Conservation (phyloP, 2,329 filamentous ascomycete species). For the Colletotrichum magnum region DNA sequence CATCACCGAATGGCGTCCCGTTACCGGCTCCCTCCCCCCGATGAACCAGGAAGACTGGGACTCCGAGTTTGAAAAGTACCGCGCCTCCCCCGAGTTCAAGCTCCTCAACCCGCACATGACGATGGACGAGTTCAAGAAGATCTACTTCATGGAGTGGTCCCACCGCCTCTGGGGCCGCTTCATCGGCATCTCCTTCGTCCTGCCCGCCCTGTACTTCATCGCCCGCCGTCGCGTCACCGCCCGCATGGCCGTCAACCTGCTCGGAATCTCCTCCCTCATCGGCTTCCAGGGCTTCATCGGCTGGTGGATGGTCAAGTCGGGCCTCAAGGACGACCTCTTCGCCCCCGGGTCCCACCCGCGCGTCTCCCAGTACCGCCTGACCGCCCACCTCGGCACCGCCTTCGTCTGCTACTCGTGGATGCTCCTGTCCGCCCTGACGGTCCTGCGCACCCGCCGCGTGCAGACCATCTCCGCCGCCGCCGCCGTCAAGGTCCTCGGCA, state of each 20-base stretch:
- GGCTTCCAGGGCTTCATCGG: slow-evolving; percentile 96
- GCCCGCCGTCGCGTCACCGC: slow-evolving; percentile 82
- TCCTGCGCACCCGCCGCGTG: slow-evolving; percentile 83
- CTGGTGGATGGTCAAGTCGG: slow-evolving; percentile 99
- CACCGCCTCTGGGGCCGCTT: slow-evolving; percentile 95
- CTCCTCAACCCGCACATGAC: slow-evolving; percentile 94
- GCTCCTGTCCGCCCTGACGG: slow-evolving; percentile 88
- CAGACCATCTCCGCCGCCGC: slow-evolving; percentile 75
- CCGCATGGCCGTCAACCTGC: slow-evolving; percentile 82
- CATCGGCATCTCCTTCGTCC: slow-evolving; percentile 89
- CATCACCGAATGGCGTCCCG: slow-evolving; percentile 98
- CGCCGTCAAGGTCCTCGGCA: slow-evolving; percentile 71
- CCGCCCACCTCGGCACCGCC: slow-evolving; percentile 89
- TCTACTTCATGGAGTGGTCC: slow-evolving; percentile 99
- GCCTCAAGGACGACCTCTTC: slow-evolving; percentile 95
- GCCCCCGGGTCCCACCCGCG: slow-evolving; percentile 90
- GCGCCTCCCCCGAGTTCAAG: slow-evolving; percentile 91
- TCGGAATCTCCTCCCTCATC: slow-evolving; percentile 89
- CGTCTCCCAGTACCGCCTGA: slow-evolving; percentile 93
- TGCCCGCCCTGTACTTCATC: slow-evolving; percentile 92
- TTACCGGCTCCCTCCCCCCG: slow-evolving; percentile 92
- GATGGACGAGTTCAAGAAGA: slow-evolving; percentile 94
- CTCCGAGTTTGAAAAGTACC: slow-evolving; percentile 93
- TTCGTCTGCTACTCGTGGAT: slow-evolving; percentile 96
- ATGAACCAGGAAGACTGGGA: slow-evolving; percentile 87